Conservation (phyloP, 2,329 filamentous ascomycete genomes). For the Ophiostoma triangulosporum region DNA sequence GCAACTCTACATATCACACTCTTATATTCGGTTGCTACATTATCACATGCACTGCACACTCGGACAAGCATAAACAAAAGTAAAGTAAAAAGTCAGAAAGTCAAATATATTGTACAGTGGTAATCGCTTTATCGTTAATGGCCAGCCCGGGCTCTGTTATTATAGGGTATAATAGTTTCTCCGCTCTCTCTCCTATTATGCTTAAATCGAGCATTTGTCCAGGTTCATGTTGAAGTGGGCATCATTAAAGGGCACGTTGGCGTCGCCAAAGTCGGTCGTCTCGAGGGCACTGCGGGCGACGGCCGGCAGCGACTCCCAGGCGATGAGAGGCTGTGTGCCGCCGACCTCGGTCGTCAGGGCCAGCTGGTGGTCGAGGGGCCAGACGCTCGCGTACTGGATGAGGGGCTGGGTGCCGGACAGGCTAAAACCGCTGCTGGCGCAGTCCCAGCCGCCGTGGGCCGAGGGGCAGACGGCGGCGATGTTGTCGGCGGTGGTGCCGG, state of each 20-base stretch:
- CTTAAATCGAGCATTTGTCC: neutral
- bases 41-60: too few relatives aligned
- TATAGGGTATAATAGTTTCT: too few relatives aligned
- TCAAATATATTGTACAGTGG: too few relatives aligned
- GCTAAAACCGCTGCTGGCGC: neutral
- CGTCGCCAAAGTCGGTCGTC: slow-evolving; percentile 27
- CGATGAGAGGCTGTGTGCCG: slow-evolving; percentile 26
- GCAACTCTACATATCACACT: too few relatives aligned
- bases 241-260: slow-evolving; percentile 28
- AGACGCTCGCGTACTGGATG: slow-evolving; percentile 24
- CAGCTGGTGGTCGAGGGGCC: slow-evolving; percentile 22
- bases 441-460: slow-evolving; percentile 25
- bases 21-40: too few relatives aligned
- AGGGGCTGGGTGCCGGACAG: slow-evolving; percentile 22
- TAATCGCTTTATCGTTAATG: too few relatives aligned
- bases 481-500: slow-evolving; percentile 16
- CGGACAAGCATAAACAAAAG: too few relatives aligned
- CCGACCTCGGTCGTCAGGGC: slow-evolving; percentile 17
- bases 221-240: slow-evolving; percentile 14
- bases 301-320: slow-evolving; percentile 24
- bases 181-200: too few relatives aligned
- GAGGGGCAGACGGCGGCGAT: slow-evolving; percentile 24
- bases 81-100: too few relatives aligned
- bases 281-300: slow-evolving; percentile 23
- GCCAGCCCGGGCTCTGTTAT: too few relatives aligned